A percentile compares a stretch with the other conserved stretches of the same genome.
Evolutionary conservation across 225 moss, liverwort and hornwort species (phyloP).

Genomic region (Lunularia cruciata): DNA sequence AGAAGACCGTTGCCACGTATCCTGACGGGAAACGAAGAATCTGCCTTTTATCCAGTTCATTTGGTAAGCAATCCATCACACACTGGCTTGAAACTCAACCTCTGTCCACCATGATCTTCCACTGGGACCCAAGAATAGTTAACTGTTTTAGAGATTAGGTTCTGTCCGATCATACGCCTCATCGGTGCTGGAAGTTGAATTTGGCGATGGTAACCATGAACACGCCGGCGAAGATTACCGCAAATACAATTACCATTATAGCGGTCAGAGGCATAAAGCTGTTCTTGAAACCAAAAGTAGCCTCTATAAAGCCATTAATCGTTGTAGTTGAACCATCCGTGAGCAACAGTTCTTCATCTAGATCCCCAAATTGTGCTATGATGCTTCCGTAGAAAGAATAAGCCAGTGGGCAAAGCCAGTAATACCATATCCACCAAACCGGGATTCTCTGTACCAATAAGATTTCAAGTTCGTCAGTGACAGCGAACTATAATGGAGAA

Average conservation of each 20-base stretch:
- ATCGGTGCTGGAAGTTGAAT: conserved; percentile 68
- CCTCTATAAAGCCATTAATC: conserved; percentile 17
- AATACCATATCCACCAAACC: conserved; percentile 87
- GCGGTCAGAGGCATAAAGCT: conserved; percentile 45
- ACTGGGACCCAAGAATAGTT: too few species aligned
- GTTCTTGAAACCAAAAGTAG: conserved; percentile 44
- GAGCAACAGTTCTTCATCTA: neutral
- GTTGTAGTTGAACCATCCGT: conserved; percentile 15
- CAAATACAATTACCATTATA: conserved; percentile 48
- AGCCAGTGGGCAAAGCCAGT: conserved; percentile 71
- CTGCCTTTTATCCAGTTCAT: too few species aligned
- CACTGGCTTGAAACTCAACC: too few species aligned
- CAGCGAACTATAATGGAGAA: too few species aligned
- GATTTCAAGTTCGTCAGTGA: neutral
- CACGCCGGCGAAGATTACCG: conserved; percentile 42
- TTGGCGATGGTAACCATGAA: conserved; percentile 46
- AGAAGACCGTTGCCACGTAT: too few species aligned
- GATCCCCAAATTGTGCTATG: conserved; percentile 52
- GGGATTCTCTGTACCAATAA: conserved; percentile 58
- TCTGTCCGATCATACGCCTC: too few species aligned
- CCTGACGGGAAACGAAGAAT: too few species aligned
- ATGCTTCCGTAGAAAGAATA: conserved; percentile 60
- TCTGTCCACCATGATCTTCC: too few species aligned
- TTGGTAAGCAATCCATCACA: too few species aligned
- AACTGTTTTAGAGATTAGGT: too few species aligned